Percentiles rank a stretch among this genome's conserved stretches.
Conservation (phyloP, 139 green algal species). For the Pedinophyceae sp. region DNA sequence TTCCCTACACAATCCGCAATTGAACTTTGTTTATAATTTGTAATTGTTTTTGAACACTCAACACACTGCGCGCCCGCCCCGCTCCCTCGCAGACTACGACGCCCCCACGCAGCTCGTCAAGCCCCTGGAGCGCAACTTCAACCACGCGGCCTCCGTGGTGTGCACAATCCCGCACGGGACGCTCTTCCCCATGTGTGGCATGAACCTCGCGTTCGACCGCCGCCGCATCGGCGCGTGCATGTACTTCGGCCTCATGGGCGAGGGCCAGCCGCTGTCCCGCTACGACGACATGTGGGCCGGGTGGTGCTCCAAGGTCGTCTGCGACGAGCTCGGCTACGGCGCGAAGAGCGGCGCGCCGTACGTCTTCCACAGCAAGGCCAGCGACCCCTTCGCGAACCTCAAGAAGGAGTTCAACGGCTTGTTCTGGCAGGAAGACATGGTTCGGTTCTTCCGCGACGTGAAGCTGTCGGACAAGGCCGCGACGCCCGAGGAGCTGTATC, state of each 20-base stretch:
- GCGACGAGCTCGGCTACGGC: constrained; percentile 77
- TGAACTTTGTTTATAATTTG: too few species aligned
- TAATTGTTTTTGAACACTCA: too few species aligned
- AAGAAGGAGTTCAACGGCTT: constrained; percentile 98
- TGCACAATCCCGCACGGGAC: constrained; percentile 81
- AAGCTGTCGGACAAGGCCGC: too few species aligned
- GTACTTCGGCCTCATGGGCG: constrained; percentile 86
- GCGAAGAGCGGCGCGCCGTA: constrained; percentile 94
- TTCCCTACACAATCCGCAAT: too few species aligned
- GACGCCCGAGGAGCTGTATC: too few species aligned
- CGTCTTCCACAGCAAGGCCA: constrained; percentile 92
- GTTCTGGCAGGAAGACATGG: constrained; percentile 80
- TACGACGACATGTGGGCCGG: constrained; percentile 98
- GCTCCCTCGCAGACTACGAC: constrained; percentile 90
- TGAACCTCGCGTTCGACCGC: constrained; percentile 91
- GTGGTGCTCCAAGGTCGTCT: constrained; percentile 93
- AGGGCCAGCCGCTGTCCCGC: constrained; percentile 84
- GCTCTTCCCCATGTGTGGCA: constrained; percentile 93
- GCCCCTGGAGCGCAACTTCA: constrained; percentile 79
- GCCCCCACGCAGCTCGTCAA: constrained; percentile 96
- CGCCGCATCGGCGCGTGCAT: constrained; percentile 3
- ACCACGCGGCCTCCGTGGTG: constrained; percentile 87
- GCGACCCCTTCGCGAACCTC: constrained; percentile 91
- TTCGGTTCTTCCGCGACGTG: constrained; percentile 21
- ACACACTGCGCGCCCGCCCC: too few species aligned